Base-by-base conservation (phyloP, 2,329 filamentous ascomycete genomes). In the Monilinia fructigena region DNA sequence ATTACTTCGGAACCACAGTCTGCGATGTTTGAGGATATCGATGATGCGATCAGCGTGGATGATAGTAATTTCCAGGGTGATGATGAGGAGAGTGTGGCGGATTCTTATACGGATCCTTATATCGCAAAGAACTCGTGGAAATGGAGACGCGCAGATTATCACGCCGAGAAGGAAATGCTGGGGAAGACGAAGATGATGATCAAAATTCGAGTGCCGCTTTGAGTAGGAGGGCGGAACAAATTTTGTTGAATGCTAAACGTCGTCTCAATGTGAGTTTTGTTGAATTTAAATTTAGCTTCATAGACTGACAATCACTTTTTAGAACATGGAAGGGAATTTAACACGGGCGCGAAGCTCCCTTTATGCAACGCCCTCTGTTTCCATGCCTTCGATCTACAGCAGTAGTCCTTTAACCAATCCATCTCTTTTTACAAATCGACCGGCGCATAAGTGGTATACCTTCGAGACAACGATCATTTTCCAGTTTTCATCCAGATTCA, bases 291-390 rank as follows among this genome's bases (percentile, higher is more conserved):
- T 18, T 18, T 23, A 31, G 20, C 5, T 35, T 35, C 42, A 59
- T 18, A 5, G 40, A 53, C 69, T 74, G 59, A 74, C 65, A n/a
- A 42, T 47, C 8, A 12, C 38, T 40, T 52, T 66, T 28, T 76
- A 96, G 92, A 90, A 91, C 42, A 97, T 97, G 93, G 94, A 97
- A 78, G 92, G 90, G 48, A 97, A 97, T 72, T 82, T 97, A 26
- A 89, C 85, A 66, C 89, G 92, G 68, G 93, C 92, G 40, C 86
- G 92, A 72, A 87, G 85, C 70, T 89, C 89, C 12, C 81, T 92
- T 31, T 82, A 85, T 55, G 79, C 81, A 45, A 80, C 80, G 8
- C 81, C 83, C 11, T 81, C 81, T 16, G 74, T 78, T 8, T 82
- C 84, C 31, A 80, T 81, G 60, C 80, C 80, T 63, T 79, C 81